Conservation (phyloP, 805 yeast genomes). For the Sugiyamaella floridensis region DNA sequence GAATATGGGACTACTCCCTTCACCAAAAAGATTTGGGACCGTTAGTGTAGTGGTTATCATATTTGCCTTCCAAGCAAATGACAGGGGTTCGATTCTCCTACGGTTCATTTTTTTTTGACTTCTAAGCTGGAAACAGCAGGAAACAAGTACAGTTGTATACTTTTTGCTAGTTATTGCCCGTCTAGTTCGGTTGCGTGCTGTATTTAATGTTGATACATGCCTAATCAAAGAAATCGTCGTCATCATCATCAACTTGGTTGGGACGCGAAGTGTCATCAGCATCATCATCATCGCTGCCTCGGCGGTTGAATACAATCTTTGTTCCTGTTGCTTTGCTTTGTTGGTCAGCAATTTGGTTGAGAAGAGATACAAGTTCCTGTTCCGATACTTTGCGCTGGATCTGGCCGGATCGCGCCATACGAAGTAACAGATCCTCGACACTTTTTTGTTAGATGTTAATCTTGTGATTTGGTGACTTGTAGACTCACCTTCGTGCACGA, state of each 20-base stretch:
- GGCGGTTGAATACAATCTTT: slow-evolving; percentile 51
- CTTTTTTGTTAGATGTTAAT: slow-evolving; percentile 15
- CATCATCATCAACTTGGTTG: slow-evolving; percentile 31
- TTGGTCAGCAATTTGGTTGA: slow-evolving; percentile 74
- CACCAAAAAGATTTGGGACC: slow-evolving; percentile 19
- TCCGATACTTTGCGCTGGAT: slow-evolving; percentile 69
- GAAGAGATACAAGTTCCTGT: slow-evolving; percentile 70
- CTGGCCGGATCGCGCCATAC: slow-evolving; percentile 71
- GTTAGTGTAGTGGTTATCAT: slow-evolving; percentile 91
- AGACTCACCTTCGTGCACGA: slow-evolving; percentile 56
- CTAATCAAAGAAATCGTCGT: slow-evolving; percentile 41
- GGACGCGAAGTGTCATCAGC: slow-evolving; percentile 29
- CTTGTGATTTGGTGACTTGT: neutral
- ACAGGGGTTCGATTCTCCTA: slow-evolving; percentile 93
- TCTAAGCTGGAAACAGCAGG: too few relatives aligned
- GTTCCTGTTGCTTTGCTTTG: slow-evolving; percentile 53
- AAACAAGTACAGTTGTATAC: too few relatives aligned
- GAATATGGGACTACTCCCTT: neutral
- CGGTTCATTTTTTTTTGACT: slow-evolving; percentile 41
- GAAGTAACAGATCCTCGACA: slow-evolving; percentile 72
- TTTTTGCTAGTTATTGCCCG: too few relatives aligned
- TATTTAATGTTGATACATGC: too few relatives aligned
- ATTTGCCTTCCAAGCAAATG: slow-evolving; percentile 90
- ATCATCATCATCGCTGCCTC: slow-evolving; percentile 33
- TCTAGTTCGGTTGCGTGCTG: too few relatives aligned